A percentile compares a stretch with the other conserved stretches of the same genome.
Evolutionary conservation across 164 flowering plant genomes (phyloP).

Genomic region (Liriodendron chinense): DNA sequence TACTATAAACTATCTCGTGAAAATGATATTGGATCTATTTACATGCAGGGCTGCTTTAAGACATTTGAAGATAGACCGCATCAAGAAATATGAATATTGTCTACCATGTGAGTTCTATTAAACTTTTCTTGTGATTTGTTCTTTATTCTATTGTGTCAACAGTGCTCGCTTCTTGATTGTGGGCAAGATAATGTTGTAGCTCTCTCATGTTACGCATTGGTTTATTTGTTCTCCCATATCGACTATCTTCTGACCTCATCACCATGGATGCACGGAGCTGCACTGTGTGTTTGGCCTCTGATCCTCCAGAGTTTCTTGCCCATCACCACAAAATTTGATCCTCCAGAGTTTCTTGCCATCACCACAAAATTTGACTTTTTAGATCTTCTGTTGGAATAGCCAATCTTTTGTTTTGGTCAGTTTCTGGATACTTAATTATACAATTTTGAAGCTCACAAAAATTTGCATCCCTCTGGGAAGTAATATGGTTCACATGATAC

Average conservation of each 20-base stretch:
- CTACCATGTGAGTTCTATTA: conserved; percentile 70
- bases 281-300: not conserved
- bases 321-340: not conserved
- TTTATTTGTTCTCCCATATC: not conserved
- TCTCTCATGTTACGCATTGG: not conserved
- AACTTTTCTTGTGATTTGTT: conserved; percentile 1
- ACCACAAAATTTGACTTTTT: not conserved
- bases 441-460: not conserved
- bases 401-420: no score
- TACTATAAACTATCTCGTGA: no score
- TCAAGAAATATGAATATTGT: conserved; percentile 88
- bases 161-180: not conserved
- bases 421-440: not conserved
- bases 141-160: not conserved
- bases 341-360: not conserved
- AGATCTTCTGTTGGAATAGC: no score
- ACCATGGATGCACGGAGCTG: not conserved
- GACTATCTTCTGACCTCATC: not conserved
- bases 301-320: not conserved
- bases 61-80: conserved; percentile 73
- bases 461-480: not conserved
- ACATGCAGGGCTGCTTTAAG: conserved; percentile 74
- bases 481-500: not conserved
- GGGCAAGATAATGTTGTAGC: not conserved
- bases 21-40: not conserved